These are phyloP conservation scores for Trametes coccinea DNA, from an alignment of 768 basidiomycete genomes.

Conservation along the genomic window DNA sequence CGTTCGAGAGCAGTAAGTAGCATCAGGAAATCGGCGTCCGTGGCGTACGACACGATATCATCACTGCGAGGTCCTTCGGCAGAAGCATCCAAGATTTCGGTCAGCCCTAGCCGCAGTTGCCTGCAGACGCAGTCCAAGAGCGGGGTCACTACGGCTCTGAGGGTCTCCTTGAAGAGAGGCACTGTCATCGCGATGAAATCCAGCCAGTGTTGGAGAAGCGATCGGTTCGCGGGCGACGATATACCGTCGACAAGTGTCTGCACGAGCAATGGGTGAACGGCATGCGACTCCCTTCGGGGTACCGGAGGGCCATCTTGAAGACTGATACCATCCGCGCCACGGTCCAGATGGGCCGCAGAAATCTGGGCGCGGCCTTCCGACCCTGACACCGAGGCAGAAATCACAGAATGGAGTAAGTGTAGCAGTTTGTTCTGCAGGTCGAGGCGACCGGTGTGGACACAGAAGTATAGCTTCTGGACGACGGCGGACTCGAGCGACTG, in stretches of 20 bases:
- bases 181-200: slow-evolving; percentile 93
- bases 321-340: slow-evolving; percentile 9
- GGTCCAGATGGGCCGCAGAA: slow-evolving; percentile 9
- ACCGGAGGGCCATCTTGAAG: slow-evolving; percentile 11
- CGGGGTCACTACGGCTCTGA: slow-evolving; percentile 67
- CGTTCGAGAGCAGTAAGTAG: slow-evolving; percentile 84
- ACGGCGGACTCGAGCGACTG: slow-evolving; percentile 70
- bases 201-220: slow-evolving; percentile 92
- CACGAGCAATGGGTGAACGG: slow-evolving; percentile 69
- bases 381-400: slow-evolving; percentile 58
- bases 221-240: slow-evolving; percentile 61
- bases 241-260: slow-evolving; percentile 85
- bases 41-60: slow-evolving; percentile 52
- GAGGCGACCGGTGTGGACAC: slow-evolving; percentile 65
- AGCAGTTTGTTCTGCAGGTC: slow-evolving; percentile 93
- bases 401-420: slow-evolving; percentile 84
- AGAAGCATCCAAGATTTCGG: slow-evolving; percentile 52
- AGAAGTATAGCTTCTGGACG: slow-evolving; percentile 73
- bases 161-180: slow-evolving; percentile 75
- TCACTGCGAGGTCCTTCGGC: slow-evolving; percentile 36
- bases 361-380: slow-evolving; percentile 27
- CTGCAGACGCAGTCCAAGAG: slow-evolving; percentile 79
- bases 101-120: slow-evolving; percentile 60
- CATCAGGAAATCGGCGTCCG: slow-evolving; percentile 84
- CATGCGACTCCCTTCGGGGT: slow-evolving; percentile 41